A percentile compares a stretch with the other conserved stretches of the same genome.
These are phyloP conservation scores for Zasmidium cellare DNA, from an alignment of 2,329 filamentous ascomycete genomes.

Conservation along the genomic window DNA sequence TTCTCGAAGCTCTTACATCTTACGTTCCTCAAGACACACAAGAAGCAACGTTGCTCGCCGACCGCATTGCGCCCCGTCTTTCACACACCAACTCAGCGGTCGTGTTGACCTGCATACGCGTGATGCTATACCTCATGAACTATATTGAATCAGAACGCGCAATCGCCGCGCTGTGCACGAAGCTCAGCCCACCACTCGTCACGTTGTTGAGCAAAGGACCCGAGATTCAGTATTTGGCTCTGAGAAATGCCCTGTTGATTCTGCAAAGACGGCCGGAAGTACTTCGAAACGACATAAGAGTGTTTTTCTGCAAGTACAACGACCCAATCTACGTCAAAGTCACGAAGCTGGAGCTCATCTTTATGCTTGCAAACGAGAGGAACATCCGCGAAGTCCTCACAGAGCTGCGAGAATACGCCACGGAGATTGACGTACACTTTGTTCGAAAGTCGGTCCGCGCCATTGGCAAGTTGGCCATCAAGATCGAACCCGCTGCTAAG, in stretches of 20 bases:
- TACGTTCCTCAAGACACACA: slow-evolving; percentile 90
- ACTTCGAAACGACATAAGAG: slow-evolving; percentile 90
- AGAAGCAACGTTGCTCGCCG: slow-evolving; percentile 85
- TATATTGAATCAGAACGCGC: slow-evolving; percentile 93
- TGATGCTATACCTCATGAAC: slow-evolving; percentile 97
- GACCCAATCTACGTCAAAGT: slow-evolving; percentile 99
- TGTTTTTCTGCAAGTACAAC: slow-evolving; percentile 99
- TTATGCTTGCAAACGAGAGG: slow-evolving; percentile 93
- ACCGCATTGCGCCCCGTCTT: slow-evolving; percentile 90
- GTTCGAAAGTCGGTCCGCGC: slow-evolving; percentile 96
- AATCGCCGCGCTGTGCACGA: slow-evolving; percentile 81
- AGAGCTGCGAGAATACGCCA: slow-evolving; percentile 91
- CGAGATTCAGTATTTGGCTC: slow-evolving; percentile 95
- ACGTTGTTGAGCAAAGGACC: slow-evolving; percentile 93
- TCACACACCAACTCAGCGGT: slow-evolving; percentile 97
- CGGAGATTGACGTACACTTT: slow-evolving; percentile 98
- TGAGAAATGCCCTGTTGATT: slow-evolving; percentile 91
- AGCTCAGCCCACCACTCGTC: slow-evolving; percentile 90
- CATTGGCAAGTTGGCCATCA: slow-evolving; percentile 97
- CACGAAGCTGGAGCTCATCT: slow-evolving; percentile 96
- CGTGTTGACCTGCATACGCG: slow-evolving; percentile 91
- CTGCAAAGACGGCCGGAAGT: slow-evolving; percentile 91
- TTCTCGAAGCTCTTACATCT: slow-evolving; percentile 94
- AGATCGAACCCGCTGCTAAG: slow-evolving; percentile 90
- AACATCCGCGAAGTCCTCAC: slow-evolving; percentile 96